Evolutionary conservation across 371 early-diverging fungal species (phyloP).

Genomic region (Rhizomucor miehei): DNA sequence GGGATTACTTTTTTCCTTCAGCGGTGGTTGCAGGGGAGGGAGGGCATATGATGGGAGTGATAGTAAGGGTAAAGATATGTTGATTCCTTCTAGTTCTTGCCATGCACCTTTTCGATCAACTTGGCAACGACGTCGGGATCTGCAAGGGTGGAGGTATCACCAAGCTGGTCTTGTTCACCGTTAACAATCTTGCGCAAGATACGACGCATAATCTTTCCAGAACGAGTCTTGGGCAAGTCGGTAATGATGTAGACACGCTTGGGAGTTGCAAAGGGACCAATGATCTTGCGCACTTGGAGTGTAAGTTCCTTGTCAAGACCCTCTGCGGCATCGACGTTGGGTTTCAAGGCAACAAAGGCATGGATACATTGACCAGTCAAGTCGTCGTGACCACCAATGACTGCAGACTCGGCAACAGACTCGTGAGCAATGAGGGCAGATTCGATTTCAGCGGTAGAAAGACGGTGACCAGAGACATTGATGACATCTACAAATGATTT

Average conservation of each 20-base stretch:
- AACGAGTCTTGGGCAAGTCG: constrained; percentile 97
- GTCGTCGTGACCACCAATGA: constrained; percentile 90
- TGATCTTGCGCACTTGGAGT: constrained; percentile 80
- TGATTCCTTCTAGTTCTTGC: neutral
- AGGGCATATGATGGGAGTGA: too few relatives aligned
- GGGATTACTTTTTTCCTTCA: too few relatives aligned
- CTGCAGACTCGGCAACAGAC: constrained; percentile 92
- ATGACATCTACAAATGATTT: constrained; percentile 68
- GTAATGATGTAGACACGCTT: constrained; percentile 82
- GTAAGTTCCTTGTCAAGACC: constrained; percentile 65
- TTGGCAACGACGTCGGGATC: constrained; percentile 41
- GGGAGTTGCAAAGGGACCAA: constrained; percentile 95
- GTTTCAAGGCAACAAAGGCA: constrained; percentile 74
- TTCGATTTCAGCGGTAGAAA: constrained; percentile 96
- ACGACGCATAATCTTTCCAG: constrained; percentile 96
- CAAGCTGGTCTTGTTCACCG: constrained; percentile 81
- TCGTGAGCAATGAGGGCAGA: constrained; percentile 78
- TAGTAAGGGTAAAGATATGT: too few relatives aligned
- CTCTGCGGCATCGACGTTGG: constrained; percentile 39
- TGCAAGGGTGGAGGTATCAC: constrained; percentile 88
- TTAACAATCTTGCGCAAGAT: constrained; percentile 92
- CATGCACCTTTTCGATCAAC: constrained; percentile 19
- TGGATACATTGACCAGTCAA: constrained; percentile 89
- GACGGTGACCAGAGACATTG: constrained; percentile 98
- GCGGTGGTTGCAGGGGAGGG: too few relatives aligned